Percentiles rank a stretch among this genome's conserved stretches.
Conservation (phyloP, 148 eudicot species). For the Simmondsia chinensis region DNA sequence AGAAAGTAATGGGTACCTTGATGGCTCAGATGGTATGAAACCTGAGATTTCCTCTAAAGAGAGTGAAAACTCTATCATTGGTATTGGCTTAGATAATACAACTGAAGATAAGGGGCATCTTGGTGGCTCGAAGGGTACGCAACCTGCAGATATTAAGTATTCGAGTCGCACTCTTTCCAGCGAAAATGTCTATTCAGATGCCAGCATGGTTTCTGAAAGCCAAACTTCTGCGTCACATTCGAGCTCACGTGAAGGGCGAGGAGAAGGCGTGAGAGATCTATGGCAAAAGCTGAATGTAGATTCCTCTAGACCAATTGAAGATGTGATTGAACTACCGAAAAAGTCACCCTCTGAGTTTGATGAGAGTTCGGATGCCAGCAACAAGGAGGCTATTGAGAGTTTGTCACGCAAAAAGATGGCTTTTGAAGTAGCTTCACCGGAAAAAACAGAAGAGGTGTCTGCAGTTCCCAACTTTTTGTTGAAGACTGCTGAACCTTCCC, state of each 20-base stretch:
- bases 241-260: slow-evolving; percentile 17
- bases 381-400: slow-evolving; percentile 9
- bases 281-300: slow-evolving; percentile 6
- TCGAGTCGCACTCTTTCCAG: slow-evolving; percentile 15
- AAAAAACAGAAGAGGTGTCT: slow-evolving; percentile 9
- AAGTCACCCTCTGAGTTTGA: slow-evolving; percentile 20
- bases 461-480: slow-evolving; percentile 25
- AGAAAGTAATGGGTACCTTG: too few relatives aligned
- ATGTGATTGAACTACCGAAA: slow-evolving; percentile 8
- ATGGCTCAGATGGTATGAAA: too few relatives aligned
- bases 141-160: slow-evolving; percentile 9
- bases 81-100: slow-evolving; percentile 9
- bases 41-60: slow-evolving; percentile 11
- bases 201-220: slow-evolving; percentile 15
- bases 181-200: slow-evolving; percentile 10
- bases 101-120: too few relatives aligned
- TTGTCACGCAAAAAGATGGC: slow-evolving; percentile 9
- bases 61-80: slow-evolving; percentile 8
- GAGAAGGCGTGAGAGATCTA: slow-evolving; percentile 16
- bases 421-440: slow-evolving; percentile 2
- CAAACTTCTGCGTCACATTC: slow-evolving; percentile 7
- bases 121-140: too few relatives aligned
- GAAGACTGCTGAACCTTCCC: slow-evolving; percentile 17
- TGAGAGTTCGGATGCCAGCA: slow-evolving; percentile 10
- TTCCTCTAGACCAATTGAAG: slow-evolving; percentile 15